phyloP scores from a whole-genome alignment of 225 moss, liverwort and hornwort species.

The Asterella californica region DNA sequence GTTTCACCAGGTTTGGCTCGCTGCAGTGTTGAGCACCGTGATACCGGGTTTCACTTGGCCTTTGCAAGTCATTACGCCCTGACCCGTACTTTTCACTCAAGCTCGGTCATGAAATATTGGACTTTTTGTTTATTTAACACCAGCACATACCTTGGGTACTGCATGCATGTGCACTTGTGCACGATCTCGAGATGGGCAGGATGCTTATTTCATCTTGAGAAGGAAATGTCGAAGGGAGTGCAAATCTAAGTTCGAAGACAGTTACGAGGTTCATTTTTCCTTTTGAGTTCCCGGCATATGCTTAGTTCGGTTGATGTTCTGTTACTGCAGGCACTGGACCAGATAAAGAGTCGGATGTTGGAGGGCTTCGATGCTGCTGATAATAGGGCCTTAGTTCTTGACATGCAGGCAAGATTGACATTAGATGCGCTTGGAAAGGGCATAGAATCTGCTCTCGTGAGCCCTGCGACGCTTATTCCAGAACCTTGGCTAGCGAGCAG shows the following conservation, averaged over 20 bases:
- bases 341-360: conserved; percentile 85
- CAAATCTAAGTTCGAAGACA: background rate
- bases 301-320: background rate
- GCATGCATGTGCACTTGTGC: too few relatives aligned
- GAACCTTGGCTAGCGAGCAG: conserved; percentile 80
- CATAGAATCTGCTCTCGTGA: conserved; percentile 82
- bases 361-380: conserved; percentile 93
- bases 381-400: conserved; percentile 81
- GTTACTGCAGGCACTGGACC: conserved; percentile 71
- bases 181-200: background rate
- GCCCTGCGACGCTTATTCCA: conserved; percentile 73
- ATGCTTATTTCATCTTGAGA: background rate
- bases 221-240: background rate
- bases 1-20: too few relatives aligned
- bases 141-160: too few relatives aligned
- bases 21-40: too few relatives aligned
- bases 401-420: conserved; percentile 96
- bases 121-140: too few relatives aligned
- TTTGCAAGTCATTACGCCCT: too few relatives aligned
- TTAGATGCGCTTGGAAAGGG: conserved; percentile 84
- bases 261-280: background rate
- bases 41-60: too few relatives aligned
- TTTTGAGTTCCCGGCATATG: background rate
- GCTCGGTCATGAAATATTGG: too few relatives aligned
- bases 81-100: too few relatives aligned